Evolutionary conservation across 148 eudicot genomes (phyloP).

Genomic region (Arctostaphylos glauca): DNA sequence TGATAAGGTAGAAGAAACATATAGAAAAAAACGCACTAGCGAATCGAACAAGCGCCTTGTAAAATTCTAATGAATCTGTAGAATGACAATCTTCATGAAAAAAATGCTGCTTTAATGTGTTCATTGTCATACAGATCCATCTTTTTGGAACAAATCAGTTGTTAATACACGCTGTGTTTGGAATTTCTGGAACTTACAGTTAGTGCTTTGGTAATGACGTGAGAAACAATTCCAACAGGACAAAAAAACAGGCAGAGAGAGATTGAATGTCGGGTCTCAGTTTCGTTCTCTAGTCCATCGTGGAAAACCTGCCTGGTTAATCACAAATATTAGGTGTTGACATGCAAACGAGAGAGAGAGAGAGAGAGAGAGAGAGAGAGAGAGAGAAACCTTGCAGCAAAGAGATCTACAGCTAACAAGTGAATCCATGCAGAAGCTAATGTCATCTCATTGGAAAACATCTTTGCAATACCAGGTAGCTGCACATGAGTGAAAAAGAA

Average conservation of each 20-base stretch:
- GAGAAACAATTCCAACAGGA: constrained; percentile 73
- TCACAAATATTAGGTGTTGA: constrained; percentile 8
- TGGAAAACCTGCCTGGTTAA: constrained; percentile 67
- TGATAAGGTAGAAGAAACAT: background rate
- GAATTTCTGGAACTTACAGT: constrained; percentile 23
- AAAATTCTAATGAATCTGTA: background rate
- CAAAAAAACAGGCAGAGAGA: constrained; percentile 87
- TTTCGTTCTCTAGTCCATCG: constrained; percentile 69
- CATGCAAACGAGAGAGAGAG: background rate
- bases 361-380: constrained; percentile 19
- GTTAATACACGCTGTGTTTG: background rate
- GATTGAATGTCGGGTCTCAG: constrained; percentile 90
- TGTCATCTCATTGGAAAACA: constrained; percentile 91
- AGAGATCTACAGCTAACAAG: constrained; percentile 77
- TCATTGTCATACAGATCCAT: background rate
- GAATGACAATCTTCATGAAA: background rate
- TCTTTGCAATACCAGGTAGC: constrained; percentile 79
- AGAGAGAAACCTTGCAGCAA: constrained; percentile 74
- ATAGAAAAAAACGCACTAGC: background rate
- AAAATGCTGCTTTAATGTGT: background rate
- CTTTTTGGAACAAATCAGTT: constrained; percentile 13
- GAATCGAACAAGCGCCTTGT: background rate
- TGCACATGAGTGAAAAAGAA: constrained; percentile 14
- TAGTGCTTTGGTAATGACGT: constrained; percentile 64
- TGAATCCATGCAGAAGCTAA: constrained; percentile 98